These are phyloP conservation scores for Bullera alba DNA, from an alignment of 768 basidiomycete genomes.

Conservation along the genomic window DNA sequence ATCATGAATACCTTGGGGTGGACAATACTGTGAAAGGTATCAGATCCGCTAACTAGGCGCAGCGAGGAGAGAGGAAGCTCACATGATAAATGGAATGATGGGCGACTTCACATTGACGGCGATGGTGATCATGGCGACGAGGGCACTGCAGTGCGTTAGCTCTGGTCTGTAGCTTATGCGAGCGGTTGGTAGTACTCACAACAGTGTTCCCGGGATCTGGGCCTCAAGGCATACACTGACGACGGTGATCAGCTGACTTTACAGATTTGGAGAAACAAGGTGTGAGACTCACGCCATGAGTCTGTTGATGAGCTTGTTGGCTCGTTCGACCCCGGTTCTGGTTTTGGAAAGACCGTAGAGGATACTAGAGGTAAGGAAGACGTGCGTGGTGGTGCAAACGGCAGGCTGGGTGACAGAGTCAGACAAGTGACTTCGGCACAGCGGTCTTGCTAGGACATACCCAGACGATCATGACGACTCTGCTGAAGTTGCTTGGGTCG, in stretches of 20 bases:
- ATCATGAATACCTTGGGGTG: constrained; percentile 1
- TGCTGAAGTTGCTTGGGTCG: background rate
- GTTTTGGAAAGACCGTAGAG: background rate
- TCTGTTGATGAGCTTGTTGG: background rate
- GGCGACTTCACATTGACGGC: background rate
- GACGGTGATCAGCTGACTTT: background rate
- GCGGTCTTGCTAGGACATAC: background rate
- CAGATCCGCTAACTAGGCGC: background rate
- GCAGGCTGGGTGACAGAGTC: background rate
- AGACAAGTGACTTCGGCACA: no score
- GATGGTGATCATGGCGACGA: background rate
- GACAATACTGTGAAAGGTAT: background rate
- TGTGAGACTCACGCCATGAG: background rate
- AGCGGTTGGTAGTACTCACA: background rate
- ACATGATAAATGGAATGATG: background rate
- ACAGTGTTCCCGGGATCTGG: background rate
- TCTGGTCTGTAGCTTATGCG: background rate
- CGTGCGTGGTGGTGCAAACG: background rate
- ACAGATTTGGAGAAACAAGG: no score
- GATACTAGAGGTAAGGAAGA: background rate
- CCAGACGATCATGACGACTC: background rate
- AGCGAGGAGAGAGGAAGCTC: background rate
- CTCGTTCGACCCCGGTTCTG: background rate
- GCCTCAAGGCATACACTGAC: background rate
- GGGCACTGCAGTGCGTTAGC: background rate